phyloP scores from a whole-genome alignment of 352 stramenopile species.

The Pythium rishiriense region DNA sequence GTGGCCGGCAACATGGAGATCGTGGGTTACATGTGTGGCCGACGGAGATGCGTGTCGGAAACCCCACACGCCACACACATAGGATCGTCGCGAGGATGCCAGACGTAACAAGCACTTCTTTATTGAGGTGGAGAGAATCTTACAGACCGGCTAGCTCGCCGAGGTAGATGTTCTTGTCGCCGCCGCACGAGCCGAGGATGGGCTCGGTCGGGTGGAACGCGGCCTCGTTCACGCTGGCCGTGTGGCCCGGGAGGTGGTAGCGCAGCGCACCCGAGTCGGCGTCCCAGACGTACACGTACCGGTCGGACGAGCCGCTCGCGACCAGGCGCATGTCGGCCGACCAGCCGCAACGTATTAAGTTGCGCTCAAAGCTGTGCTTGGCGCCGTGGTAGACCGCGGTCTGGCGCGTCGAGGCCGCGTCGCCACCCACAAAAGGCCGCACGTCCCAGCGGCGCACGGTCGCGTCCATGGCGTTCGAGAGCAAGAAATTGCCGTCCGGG shows the following conservation, averaged over 20 bases:
- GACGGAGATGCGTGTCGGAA: too few species aligned
- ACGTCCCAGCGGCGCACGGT: constrained; percentile 94
- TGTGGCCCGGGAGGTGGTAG: constrained; percentile 93
- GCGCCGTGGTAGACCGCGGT: constrained; percentile 73
- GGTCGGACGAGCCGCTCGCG: constrained; percentile 86
- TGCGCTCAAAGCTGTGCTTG: constrained; percentile 93
- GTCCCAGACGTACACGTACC: constrained; percentile 96
- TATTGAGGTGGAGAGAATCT: too few species aligned
- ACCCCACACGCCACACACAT: too few species aligned
- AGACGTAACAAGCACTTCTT: too few species aligned
- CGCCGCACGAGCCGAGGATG: constrained; percentile 84
- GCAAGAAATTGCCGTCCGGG: constrained; percentile 90
- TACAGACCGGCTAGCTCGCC: constrained; percentile 55
- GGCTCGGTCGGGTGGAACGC: constrained; percentile 88
- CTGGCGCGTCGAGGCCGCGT: constrained; percentile 33
- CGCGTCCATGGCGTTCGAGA: constrained; percentile 96
- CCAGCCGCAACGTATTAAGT: constrained; percentile 92
- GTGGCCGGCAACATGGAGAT: too few species aligned
- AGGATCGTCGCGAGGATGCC: too few species aligned
- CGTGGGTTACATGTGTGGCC: too few species aligned
- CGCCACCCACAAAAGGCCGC: constrained; percentile 76
- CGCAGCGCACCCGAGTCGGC: constrained; percentile 87
- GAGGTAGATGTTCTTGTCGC: constrained; percentile 87
- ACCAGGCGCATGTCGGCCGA: constrained; percentile 88
- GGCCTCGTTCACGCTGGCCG: constrained; percentile 93